Percentiles rank a stretch among this genome's conserved stretches.
Evolutionary conservation across 306 rosid species (phyloP).

Genomic region (Comarum palustre): DNA sequence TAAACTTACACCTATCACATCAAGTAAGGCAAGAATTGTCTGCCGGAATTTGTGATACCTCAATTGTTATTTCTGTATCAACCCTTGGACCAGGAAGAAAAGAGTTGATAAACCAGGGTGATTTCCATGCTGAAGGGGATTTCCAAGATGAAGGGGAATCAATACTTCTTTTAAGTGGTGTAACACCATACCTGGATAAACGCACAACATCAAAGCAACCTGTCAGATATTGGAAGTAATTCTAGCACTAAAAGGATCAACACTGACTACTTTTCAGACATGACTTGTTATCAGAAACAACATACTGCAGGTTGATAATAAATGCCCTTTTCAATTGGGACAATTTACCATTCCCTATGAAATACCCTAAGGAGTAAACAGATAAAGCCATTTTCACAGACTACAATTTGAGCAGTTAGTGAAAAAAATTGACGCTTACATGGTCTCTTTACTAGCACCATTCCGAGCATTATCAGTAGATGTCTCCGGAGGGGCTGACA

Average conservation of each 20-base stretch:
- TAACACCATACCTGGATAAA: slow-evolving; percentile 61
- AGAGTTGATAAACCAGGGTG: slow-evolving; percentile 84
- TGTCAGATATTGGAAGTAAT: slow-evolving; percentile 9
- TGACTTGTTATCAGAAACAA: not conserved
- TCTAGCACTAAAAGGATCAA: slow-evolving; percentile 5
- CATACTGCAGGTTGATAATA: not conserved
- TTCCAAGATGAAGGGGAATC: slow-evolving; percentile 98
- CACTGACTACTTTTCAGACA: not conserved
- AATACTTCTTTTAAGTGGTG: slow-evolving; percentile 82
- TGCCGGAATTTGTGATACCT: slow-evolving; percentile 50
- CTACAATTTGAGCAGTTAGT: not conserved
- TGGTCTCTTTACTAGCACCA: slow-evolving; percentile 48
- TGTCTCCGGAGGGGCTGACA: slow-evolving; percentile 43
- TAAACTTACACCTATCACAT: not conserved
- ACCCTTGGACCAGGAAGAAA: slow-evolving; percentile 67
- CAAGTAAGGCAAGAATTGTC: not conserved
- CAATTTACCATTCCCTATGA: not conserved
- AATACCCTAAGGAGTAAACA: not conserved
- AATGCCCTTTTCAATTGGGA: not conserved
- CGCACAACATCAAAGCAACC: slow-evolving; percentile 32
- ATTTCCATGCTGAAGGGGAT: slow-evolving; percentile 96
- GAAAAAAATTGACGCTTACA: slow-evolving; percentile 50
- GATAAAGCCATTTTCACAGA: not conserved
- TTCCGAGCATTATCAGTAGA: slow-evolving; percentile 38
- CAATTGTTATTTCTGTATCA: slow-evolving; percentile 79